phyloP scores from a whole-genome alignment of 768 basidiomycete species.

The Flagelloscypha sp. region DNA sequence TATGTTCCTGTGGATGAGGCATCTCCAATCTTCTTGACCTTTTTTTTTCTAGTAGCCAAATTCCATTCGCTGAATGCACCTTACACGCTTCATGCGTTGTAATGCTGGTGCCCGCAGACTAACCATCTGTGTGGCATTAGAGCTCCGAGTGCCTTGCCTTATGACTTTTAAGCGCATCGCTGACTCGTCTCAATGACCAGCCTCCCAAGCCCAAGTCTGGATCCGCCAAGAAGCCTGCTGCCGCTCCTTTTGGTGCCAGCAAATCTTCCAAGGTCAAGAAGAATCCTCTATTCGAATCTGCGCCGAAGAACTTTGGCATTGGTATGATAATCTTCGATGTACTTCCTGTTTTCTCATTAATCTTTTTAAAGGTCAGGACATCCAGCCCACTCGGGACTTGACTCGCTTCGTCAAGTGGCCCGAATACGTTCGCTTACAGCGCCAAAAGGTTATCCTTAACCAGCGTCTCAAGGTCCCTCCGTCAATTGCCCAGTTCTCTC shows the following conservation, averaged over 20 bases:
- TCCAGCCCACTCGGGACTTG: slow-evolving; percentile 82
- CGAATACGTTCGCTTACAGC: slow-evolving; percentile 94
- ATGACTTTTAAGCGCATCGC: slow-evolving; percentile 27
- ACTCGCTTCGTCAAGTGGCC: slow-evolving; percentile 99
- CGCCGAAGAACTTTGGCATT: slow-evolving; percentile 90
- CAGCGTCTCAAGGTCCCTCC: slow-evolving; percentile 98
- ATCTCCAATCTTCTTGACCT: too few relatives aligned
- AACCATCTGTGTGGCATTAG: slow-evolving; percentile 31
- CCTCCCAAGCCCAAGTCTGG: slow-evolving; percentile 62
- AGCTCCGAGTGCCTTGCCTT: slow-evolving; percentile 53
- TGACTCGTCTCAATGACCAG: slow-evolving; percentile 91
- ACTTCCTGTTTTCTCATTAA: background rate
- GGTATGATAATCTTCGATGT: slow-evolving; percentile 43
- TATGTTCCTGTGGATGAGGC: too few relatives aligned
- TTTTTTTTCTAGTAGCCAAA: too few relatives aligned
- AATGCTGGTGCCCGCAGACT: too few relatives aligned
- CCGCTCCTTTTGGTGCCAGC: slow-evolving; percentile 74
- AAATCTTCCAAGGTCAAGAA: slow-evolving; percentile 71
- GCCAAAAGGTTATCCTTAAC: slow-evolving; percentile 96
- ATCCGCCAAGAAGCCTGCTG: slow-evolving; percentile 77
- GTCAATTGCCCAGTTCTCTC: slow-evolving; percentile 95
- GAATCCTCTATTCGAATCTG: slow-evolving; percentile 93
- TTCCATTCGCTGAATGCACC: too few relatives aligned
- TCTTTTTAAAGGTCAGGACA: slow-evolving; percentile 68
- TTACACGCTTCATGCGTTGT: too few relatives aligned